Base-by-base conservation (phyloP, 139 green algal genomes). In the Zygnema cylindricum region DNA sequence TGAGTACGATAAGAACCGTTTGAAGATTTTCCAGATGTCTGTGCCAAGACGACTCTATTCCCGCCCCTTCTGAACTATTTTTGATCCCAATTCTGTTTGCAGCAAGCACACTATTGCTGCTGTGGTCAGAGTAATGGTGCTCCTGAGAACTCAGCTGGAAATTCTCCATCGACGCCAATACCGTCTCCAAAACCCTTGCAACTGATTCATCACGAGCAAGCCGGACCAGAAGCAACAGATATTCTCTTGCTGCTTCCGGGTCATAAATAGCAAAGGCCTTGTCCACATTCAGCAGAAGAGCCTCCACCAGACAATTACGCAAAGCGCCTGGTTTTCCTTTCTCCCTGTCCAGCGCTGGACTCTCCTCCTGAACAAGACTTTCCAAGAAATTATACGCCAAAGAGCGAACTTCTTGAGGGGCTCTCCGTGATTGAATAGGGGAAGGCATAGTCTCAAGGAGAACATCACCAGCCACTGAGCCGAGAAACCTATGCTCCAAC, bases 401-500 rank as follows among this genome's bases (percentile, higher is more conserved):
- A 25, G 38, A 57, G 7, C 71, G 38, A 3, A 79, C 71, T 57
- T 43, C 41, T 57, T 3, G 40, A 25, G 71, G 40, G 71, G 71
- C 71, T 57, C 11, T 79, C 71, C 71, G 11, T 3, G 3, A 7
- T 25, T 25, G 3, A 43, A 11, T 7, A 79, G 39, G 39, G 3
- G 40, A 43, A 3, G 39, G 11, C 39, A 49, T 16, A 11, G 7
- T 7, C 16, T 11, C 41, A 43, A 57, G 16, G 11, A 11, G 39
- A 16, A 49, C 71, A 25, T 16, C 41, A 25, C 41, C 71, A 73
- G 30, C 57, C 57, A 73, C 30, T 25, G 40, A 43, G 38, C 71
- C 71, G 11, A 79, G 38, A 3, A 79, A 49, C 11, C 71, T 79
- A 11, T 79, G 39, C 71, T 79, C 71, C 11, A 79, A 57, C 71